These are phyloP conservation scores for Globisporangium cederbergense DNA, from an alignment of 352 stramenopile species.

Conservation along the genomic window DNA sequence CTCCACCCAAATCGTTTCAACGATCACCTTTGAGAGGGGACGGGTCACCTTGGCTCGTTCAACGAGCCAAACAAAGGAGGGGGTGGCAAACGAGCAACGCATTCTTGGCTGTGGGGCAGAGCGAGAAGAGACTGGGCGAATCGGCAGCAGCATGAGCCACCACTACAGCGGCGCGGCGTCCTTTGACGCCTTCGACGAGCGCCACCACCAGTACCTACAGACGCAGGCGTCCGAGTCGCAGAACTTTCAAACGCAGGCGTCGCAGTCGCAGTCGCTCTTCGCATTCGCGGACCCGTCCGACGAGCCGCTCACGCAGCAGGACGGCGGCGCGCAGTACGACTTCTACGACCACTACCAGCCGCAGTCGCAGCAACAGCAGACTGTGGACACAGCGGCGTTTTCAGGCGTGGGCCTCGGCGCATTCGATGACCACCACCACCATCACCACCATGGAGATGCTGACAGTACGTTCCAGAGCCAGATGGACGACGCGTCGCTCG, in stretches of 20 bases:
- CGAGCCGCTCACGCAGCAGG: conserved; percentile 29
- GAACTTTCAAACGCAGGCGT: conserved; percentile 46
- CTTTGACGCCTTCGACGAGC: conserved; percentile 45
- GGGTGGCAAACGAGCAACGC: not conserved
- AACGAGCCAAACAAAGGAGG: conserved; percentile 2
- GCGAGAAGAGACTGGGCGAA: not conserved
- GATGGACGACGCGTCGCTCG: conserved; percentile 34
- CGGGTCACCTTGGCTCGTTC: not conserved
- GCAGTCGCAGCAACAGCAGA: conserved; percentile 11
- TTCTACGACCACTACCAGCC: conserved; percentile 71
- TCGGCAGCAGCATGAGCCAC: conserved; percentile 5
- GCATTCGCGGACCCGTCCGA: conserved; percentile 65
- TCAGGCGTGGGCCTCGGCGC: conserved; percentile 8
- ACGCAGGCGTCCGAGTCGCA: conserved; percentile 31
- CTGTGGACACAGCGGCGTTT: not conserved
- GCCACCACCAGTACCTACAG: conserved; percentile 40
- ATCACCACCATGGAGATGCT: conserved; percentile 9
- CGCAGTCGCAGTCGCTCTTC: conserved; percentile 46
- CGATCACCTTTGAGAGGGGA: conserved; percentile 6
- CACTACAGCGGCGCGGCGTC: conserved; percentile 13
- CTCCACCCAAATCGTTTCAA: not conserved
- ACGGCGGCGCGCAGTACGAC: conserved; percentile 28
- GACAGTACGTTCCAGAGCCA: conserved; percentile 35
- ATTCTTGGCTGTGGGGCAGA: not conserved
- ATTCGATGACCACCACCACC: conserved; percentile 13